These are phyloP conservation scores for Neopestalotiopsis sp. DNA, from an alignment of 2,329 filamentous ascomycete genomes.

Conservation along the genomic window DNA sequence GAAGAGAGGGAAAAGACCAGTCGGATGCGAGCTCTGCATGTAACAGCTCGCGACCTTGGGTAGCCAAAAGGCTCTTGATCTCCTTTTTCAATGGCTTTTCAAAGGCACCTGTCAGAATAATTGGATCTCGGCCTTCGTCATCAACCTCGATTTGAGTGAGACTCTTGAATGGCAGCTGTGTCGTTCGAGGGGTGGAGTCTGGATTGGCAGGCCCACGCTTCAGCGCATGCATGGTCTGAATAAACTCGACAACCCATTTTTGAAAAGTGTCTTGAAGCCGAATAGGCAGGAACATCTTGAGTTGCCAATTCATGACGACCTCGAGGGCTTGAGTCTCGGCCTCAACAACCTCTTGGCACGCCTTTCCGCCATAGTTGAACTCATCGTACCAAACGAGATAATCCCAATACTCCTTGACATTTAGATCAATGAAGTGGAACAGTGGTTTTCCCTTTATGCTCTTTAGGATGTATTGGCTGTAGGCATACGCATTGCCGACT, in stretches of 20 bases:
- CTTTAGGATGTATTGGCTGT: constrained; percentile 97
- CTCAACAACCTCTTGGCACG: constrained; percentile 82
- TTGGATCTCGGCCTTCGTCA: constrained; percentile 65
- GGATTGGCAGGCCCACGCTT: constrained; percentile 64
- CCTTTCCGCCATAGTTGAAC: constrained; percentile 97
- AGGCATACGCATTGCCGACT: constrained; percentile 94
- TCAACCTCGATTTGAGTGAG: constrained; percentile 52
- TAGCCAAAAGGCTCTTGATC: constrained; percentile 79
- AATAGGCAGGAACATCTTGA: constrained; percentile 83
- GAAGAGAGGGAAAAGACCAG: constrained; percentile 83
- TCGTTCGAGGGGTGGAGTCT: constrained; percentile 60
- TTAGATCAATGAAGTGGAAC: constrained; percentile 96
- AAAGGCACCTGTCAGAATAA: constrained; percentile 80
- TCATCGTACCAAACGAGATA: constrained; percentile 99
- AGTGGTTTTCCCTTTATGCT: constrained; percentile 94
- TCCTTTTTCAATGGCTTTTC: constrained; percentile 91
- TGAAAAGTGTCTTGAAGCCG: constrained; percentile 85
- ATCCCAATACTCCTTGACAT: constrained; percentile 99
- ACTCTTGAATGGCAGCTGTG: constrained; percentile 55
- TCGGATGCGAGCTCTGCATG: constrained; percentile 88
- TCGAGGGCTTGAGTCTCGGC: constrained; percentile 76
- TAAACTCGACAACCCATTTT: constrained; percentile 93
- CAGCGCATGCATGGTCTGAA: constrained; percentile 88
- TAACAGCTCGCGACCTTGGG: constrained; percentile 86
- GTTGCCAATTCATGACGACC: constrained; percentile 98